Percentiles rank a stretch among this genome's conserved stretches.
phyloP scores from a whole-genome alignment of 140 eudicot genomes.

The Anethum foeniculum region DNA sequence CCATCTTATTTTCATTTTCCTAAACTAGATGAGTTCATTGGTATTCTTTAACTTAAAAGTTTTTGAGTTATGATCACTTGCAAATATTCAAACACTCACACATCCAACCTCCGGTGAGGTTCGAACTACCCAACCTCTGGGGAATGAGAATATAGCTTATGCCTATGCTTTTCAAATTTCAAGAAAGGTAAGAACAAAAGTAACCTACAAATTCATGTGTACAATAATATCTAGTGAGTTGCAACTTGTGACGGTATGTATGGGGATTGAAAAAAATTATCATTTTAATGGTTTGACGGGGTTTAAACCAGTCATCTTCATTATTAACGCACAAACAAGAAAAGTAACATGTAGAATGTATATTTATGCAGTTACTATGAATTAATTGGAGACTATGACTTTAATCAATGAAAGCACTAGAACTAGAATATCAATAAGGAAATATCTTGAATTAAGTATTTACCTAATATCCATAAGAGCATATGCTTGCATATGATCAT shows the following conservation, averaged over 20 bases:
- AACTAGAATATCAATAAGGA: neutral
- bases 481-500: constrained; percentile 97
- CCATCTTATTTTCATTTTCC: neutral
- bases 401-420: neutral
- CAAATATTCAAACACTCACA: neutral
- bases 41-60: neutral
- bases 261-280: neutral
- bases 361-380: neutral
- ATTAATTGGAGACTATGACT: neutral
- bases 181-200: neutral
- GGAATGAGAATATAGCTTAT: neutral
- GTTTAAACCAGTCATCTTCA: neutral
- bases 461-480: constrained; percentile 96
- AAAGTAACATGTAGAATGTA: neutral
- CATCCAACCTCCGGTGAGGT: neutral
- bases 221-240: neutral
- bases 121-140: neutral
- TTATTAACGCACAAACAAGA: neutral
- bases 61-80: neutral
- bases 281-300: neutral
- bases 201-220: neutral
- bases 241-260: neutral
- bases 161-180: neutral
- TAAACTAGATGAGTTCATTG: neutral
- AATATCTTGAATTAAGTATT: neutral